Conservation (phyloP, 257 asterid genomes). For the Ligustrum vulgare region DNA sequence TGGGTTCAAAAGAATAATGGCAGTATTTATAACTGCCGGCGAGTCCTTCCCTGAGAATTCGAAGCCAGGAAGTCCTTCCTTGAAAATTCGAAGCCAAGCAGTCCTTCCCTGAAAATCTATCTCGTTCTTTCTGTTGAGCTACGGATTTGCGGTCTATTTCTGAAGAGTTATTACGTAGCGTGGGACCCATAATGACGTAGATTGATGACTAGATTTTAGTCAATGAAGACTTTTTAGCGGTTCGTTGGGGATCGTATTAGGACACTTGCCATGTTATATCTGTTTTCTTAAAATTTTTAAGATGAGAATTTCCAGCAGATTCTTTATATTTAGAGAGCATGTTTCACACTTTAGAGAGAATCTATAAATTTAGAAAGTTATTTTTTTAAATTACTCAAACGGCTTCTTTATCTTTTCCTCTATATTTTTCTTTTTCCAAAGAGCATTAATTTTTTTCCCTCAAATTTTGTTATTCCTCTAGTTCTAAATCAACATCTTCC, state of each 20-base stretch:
- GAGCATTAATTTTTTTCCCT: too few relatives aligned
- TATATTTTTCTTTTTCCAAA: too few relatives aligned
- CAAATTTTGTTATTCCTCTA: too few relatives aligned
- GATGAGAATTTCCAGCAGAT: too few relatives aligned
- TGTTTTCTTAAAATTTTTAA: too few relatives aligned
- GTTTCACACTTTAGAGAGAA: too few relatives aligned
- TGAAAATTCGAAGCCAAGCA: constrained; percentile 57
- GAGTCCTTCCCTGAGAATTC: constrained; percentile 91
- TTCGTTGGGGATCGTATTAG: background rate
- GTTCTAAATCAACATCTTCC: too few relatives aligned
- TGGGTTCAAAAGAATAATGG: constrained; percentile 15
- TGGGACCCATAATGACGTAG: constrained; percentile 48
- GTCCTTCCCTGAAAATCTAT: constrained; percentile 71
- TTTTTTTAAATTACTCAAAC: too few relatives aligned
- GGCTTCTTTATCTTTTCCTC: too few relatives aligned
- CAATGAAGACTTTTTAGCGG: background rate
- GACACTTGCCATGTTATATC: background rate
- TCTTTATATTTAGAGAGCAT: too few relatives aligned
- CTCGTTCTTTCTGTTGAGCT: background rate
- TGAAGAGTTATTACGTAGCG: background rate
- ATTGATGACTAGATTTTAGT: constrained; percentile 19
- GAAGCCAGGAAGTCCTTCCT: constrained; percentile 63
- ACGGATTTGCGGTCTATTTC: background rate
- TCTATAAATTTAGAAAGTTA: too few relatives aligned
- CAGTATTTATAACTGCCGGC: constrained; percentile 81